These are phyloP conservation scores for Xylariaceae sp. DNA, from an alignment of 2,329 filamentous ascomycete species.

Conservation along the genomic window DNA sequence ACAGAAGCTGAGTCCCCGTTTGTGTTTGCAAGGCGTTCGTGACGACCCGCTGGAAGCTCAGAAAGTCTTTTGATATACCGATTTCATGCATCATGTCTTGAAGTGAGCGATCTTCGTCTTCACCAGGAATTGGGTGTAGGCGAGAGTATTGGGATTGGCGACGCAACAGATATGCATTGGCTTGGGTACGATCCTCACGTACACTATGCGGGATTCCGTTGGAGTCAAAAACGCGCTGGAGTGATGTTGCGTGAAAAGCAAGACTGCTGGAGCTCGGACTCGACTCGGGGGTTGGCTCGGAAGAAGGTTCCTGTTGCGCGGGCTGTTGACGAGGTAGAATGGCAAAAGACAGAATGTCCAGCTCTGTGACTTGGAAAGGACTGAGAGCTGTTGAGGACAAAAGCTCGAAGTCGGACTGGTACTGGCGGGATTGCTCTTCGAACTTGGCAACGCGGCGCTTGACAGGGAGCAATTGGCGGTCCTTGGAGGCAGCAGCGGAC, in stretches of 20 bases:
- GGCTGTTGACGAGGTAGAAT: conserved; percentile 21
- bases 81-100: too few relatives aligned
- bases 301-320: neutral
- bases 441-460: conserved; percentile 30
- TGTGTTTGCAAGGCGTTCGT: conserved; percentile 16
- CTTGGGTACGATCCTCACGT: conserved; percentile 13
- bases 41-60: conserved; percentile 27
- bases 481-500: conserved; percentile 1
- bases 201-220: conserved; percentile 30
- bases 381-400: conserved; percentile 17
- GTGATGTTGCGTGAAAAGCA: neutral
- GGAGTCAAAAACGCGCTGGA: conserved; percentile 14
- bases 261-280: neutral
- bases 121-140: neutral
- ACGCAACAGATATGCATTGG: conserved; percentile 28
- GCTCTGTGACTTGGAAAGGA: conserved; percentile 40
- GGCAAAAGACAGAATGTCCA: conserved; percentile 43
- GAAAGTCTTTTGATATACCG: conserved; percentile 1
- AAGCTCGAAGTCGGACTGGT: conserved; percentile 13
- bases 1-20: conserved; percentile 18
- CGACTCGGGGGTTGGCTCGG: neutral
- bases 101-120: neutral
- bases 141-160: conserved; percentile 15
- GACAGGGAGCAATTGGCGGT: conserved; percentile 31
- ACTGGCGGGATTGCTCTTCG: conserved; percentile 21